Base-by-base conservation (phyloP, 2,329 filamentous ascomycete species). In the Phaeomoniella chlamydospora region DNA sequence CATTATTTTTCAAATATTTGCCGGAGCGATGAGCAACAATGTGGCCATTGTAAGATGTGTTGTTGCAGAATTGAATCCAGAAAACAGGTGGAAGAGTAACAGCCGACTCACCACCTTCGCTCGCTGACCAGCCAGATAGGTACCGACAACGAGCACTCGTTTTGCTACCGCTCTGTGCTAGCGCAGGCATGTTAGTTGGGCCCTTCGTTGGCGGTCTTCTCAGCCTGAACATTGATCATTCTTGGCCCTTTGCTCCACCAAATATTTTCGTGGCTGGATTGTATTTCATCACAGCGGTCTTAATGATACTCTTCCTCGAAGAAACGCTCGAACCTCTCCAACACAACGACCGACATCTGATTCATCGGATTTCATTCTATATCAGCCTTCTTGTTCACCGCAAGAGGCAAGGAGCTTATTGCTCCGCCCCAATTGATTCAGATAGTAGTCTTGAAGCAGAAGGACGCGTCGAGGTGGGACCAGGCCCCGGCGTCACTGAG, bases 51-150 rank as follows among this genome's bases (percentile, higher is more conserved):
- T 88, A 37, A 68, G 83, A 18, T 77, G 80, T 4, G 86, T 88
- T 78, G 65, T 88, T 18, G 70, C 72, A 13, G 83, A 90, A 56
- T 73, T 77, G n/a, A n/a, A n/a, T n/a, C n/a, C n/a, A n/a, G n/a
- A n/a, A n/a, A n/a, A n/a, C n/a, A n/a, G n/a, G n/a, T n/a, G n/a
- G n/a, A n/a, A n/a, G n/a, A n/a, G n/a, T n/a, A n/a, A n/a, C n/a
- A n/a, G n/a, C n/a, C n/a, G n/a, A n/a, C n/a, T n/a, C n/a, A n/a
- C n/a, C n/a, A n/a, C n/a, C n/a, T n/a, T n/a, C n/a, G n/a, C n/a
- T n/a, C n/a, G n/a, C n/a, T 45, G 79, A 73, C 53, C 81, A 77
- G 0, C 58, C 69, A 4, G 67, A 70, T 41, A 86, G 76, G 0
- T 13, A 29, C 22, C 81, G 87, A 55, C 81, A 82, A 0, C 61